Conservation (phyloP, 1,139 yeast species). For the Diutina neorugosa region DNA sequence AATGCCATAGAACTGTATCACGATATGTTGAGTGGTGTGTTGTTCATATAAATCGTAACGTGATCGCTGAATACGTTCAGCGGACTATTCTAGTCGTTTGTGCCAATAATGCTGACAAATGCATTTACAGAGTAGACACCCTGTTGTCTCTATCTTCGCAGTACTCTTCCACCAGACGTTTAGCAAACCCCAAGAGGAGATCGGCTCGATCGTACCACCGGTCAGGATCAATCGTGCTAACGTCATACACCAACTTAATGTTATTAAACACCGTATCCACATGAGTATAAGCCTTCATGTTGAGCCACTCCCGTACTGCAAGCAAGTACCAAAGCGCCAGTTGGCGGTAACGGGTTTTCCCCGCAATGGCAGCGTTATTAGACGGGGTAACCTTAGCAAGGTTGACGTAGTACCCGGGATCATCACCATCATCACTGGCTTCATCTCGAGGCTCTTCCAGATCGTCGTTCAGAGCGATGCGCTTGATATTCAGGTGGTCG, state of each 20-base stretch:
- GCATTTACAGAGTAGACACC: neutral
- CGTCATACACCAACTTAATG: slow-evolving; percentile 2
- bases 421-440: slow-evolving; percentile 9
- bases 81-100: neutral
- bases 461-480: neutral
- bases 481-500: slow-evolving; percentile 2
- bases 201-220: slow-evolving; percentile 3
- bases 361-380: slow-evolving; percentile 27
- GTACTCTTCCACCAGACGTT: neutral
- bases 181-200: slow-evolving; percentile 1
- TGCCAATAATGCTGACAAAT: neutral
- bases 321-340: slow-evolving; percentile 70
- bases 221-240: neutral
- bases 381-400: slow-evolving; percentile 24
- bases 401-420: slow-evolving; percentile 24
- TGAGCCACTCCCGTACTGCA: slow-evolving; percentile 66
- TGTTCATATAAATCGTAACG: too few relatives aligned
- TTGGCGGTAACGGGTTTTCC: slow-evolving; percentile 55
- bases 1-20: too few relatives aligned
- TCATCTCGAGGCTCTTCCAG: slow-evolving; percentile 5
- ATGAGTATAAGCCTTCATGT: slow-evolving; percentile 17
- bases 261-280: slow-evolving; percentile 4
- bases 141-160: neutral
- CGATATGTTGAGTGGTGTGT: too few relatives aligned
- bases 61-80: too few relatives aligned